Conservation (phyloP, 2,329 filamentous ascomycete genomes). For the Corinectria fuckeliana region DNA sequence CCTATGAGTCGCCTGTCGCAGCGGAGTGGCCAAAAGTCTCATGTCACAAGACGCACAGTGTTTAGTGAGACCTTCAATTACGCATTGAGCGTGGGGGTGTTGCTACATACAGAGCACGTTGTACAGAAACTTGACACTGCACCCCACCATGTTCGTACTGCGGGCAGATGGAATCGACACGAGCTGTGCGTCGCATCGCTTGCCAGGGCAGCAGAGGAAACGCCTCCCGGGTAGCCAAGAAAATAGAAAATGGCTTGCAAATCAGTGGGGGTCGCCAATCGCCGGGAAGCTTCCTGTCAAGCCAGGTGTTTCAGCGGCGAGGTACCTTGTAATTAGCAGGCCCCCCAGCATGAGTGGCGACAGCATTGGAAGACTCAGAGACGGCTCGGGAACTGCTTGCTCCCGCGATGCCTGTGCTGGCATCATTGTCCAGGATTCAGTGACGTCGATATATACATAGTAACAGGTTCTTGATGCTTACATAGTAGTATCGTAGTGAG, state of each 20-base stretch:
- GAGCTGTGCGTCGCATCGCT: neutral
- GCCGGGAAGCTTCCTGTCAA: neutral
- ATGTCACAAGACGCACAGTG: no score
- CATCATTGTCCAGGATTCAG: neutral
- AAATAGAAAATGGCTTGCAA: neutral
- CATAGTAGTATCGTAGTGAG: neutral
- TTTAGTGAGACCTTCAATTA: neutral
- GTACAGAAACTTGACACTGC: neutral
- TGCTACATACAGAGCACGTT: neutral
- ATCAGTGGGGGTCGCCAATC: neutral
- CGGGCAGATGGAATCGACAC: neutral
- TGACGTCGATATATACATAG: constrained; percentile 13
- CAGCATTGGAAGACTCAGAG: neutral
- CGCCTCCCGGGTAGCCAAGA: constrained; percentile 9
- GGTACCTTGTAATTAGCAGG: neutral
- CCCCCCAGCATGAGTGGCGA: neutral
- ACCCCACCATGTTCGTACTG: neutral
- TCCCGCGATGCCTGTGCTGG: constrained; percentile 1
- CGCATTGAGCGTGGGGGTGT: neutral
- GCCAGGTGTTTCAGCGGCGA: no score
- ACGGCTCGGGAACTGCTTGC: neutral
- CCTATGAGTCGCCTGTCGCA: no score
- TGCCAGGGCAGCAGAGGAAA: constrained; percentile 8
- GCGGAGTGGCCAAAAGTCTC: no score
- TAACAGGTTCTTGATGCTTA: neutral